Percentiles rank a stretch among this genome's conserved stretches.
Evolutionary conservation across 169 alveolate species (phyloP).

Genomic region (Cyclospora cayetanensis): DNA sequence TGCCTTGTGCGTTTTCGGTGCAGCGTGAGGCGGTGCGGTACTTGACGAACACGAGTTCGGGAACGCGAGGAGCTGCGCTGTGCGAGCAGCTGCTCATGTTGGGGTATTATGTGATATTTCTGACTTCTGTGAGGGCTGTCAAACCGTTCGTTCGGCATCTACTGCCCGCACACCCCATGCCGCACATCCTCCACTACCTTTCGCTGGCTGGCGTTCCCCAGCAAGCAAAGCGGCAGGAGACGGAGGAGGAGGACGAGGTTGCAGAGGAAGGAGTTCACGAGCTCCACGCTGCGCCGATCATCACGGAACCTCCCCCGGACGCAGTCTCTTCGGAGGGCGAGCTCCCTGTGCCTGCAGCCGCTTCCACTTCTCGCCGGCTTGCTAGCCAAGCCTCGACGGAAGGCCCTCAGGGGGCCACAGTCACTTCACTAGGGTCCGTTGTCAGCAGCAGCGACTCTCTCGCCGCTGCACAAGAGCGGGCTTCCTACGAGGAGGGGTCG

Average conservation of each 20-base stretch:
- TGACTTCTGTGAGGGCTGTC: constrained; percentile 6
- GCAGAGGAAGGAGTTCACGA: neutral
- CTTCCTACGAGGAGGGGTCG: neutral
- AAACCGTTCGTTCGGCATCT: constrained; percentile 68
- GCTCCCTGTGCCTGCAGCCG: neutral
- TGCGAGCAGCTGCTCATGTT: constrained; percentile 65
- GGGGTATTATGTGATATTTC: constrained; percentile 55
- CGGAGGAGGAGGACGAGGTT: neutral
- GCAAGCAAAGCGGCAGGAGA: neutral
- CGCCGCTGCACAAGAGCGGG: neutral
- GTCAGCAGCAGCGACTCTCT: neutral
- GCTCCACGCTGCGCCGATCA: neutral
- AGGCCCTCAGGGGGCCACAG: neutral
- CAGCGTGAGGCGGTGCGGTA: constrained; percentile 62
- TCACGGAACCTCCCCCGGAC: constrained; percentile 4
- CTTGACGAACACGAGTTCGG: constrained; percentile 59
- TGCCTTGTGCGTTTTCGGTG: neutral
- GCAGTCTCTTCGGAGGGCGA: constrained; percentile 5
- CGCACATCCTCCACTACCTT: constrained; percentile 31
- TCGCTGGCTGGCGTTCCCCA: neutral
- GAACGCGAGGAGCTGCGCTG: constrained; percentile 68
- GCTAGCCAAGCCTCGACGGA: neutral
- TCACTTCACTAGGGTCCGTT: constrained; percentile 2
- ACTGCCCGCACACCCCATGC: constrained; percentile 43
- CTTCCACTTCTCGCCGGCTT: neutral